Conservation (phyloP, 2,329 filamentous ascomycete species). For the Sporothrix sp. region DNA sequence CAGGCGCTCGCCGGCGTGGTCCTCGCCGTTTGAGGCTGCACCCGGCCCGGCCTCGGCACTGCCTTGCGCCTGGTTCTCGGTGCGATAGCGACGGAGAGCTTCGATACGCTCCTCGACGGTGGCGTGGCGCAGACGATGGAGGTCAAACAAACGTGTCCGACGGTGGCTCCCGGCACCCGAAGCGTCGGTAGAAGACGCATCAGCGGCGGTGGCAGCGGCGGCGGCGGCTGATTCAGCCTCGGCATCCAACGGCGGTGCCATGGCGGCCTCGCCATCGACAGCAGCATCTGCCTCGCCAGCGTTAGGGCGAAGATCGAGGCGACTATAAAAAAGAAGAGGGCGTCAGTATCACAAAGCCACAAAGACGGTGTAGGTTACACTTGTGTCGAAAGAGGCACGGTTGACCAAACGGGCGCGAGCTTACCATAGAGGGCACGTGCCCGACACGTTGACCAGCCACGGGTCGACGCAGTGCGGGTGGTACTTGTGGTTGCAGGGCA, state of each 20-base stretch:
- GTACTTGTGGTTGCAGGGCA: constrained; percentile 59
- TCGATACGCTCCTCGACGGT: constrained; percentile 53
- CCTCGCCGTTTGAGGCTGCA: constrained; percentile 22
- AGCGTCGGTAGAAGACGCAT: constrained; percentile 18
- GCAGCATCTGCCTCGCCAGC: constrained; percentile 18
- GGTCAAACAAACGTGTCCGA: constrained; percentile 46
- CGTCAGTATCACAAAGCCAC: not conserved
- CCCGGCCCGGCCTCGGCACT: not conserved
- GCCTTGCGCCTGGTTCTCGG: constrained; percentile 27
- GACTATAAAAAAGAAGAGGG: constrained; percentile 29
- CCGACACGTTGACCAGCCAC: constrained; percentile 60
- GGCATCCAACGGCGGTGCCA: constrained; percentile 34
- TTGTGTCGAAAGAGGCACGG: not conserved
- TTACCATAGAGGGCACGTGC: constrained; percentile 61
- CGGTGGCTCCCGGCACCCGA: constrained; percentile 19
- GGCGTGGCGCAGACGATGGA: constrained; percentile 48
- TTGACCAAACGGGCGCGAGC: constrained; percentile 19
- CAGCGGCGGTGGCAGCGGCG: constrained; percentile 21
- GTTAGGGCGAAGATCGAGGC: constrained; percentile 41
- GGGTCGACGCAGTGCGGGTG: constrained; percentile 60
- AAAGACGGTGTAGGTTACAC: not conserved
- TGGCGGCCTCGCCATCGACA: constrained; percentile 19
- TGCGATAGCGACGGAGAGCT: constrained; percentile 41
- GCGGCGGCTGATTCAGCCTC: constrained; percentile 28
- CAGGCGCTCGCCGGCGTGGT: constrained; percentile 32